A percentile compares a stretch with the other conserved stretches of the same genome.
Evolutionary conservation across 108 stramenopile species (phyloP).

Genomic region (Tribonema minus): DNA sequence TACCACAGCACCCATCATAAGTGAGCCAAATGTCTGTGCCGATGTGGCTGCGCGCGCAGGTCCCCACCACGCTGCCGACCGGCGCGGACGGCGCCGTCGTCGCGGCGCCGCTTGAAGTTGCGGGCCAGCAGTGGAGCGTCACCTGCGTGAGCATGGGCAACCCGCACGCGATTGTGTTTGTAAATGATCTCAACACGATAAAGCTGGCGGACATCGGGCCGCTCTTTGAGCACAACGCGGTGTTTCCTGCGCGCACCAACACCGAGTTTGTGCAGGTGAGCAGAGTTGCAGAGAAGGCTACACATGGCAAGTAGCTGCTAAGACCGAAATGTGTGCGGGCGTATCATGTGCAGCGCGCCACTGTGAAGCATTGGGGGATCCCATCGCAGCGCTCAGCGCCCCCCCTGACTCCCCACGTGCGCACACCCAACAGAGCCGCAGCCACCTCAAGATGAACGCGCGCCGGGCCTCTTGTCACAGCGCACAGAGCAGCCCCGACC

Average conservation of each 20-base stretch:
- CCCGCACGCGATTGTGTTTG: slow-evolving; percentile 91
- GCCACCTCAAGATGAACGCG: slow-evolving; percentile 83
- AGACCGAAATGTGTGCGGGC: not conserved
- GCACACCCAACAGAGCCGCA: slow-evolving; percentile 52
- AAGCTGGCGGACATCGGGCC: slow-evolving; percentile 81
- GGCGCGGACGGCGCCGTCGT: slow-evolving; percentile 70
- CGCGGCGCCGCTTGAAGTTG: slow-evolving; percentile 71
- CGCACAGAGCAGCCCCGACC: too few relatives aligned
- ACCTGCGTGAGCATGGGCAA: slow-evolving; percentile 93
- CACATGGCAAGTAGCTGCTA: not conserved
- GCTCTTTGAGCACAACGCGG: slow-evolving; percentile 72
- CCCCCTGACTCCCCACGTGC: not conserved
- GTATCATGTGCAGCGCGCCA: not conserved
- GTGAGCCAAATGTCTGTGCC: too few relatives aligned
- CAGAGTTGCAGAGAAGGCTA: not conserved
- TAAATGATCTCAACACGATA: slow-evolving; percentile 78
- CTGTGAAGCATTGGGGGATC: not conserved
- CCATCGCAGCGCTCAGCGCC: not conserved
- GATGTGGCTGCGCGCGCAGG: too few relatives aligned
- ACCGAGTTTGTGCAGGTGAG: slow-evolving; percentile 84
- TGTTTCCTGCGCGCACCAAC: slow-evolving; percentile 89
- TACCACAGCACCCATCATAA: too few relatives aligned
- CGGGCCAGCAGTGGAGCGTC: slow-evolving; percentile 80
- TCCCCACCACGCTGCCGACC: slow-evolving; percentile 83
- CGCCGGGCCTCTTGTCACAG: too few relatives aligned